A percentile compares a stretch with the other conserved stretches of the same genome.
Conservation (phyloP, 805 yeast species). For the Metschnikowia kofuensis region DNA sequence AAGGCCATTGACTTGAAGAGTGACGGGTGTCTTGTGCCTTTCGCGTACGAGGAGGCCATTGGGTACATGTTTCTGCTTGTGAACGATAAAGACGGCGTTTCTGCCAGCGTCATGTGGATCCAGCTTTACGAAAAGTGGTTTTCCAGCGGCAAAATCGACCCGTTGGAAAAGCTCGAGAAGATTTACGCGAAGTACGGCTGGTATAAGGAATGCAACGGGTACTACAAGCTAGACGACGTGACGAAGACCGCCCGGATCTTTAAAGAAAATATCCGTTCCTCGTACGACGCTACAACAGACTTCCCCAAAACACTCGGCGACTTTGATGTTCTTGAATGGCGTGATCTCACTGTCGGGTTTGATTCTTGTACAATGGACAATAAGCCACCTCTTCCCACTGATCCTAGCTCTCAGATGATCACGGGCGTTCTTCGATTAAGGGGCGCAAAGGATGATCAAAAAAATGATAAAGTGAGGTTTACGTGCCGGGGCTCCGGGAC, state of each 20-base stretch:
- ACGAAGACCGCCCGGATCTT: slow-evolving; percentile 54
- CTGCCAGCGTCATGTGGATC: slow-evolving; percentile 73
- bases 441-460: slow-evolving; percentile 12
- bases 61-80: slow-evolving; percentile 87
- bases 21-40: slow-evolving; percentile 69
- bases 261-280: slow-evolving; percentile 41
- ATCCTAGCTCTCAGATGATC: slow-evolving; percentile 80
- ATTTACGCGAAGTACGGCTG: slow-evolving; percentile 72
- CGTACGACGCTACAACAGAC: slow-evolving; percentile 16
- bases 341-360: slow-evolving; percentile 81
- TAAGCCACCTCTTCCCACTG: slow-evolving; percentile 66
- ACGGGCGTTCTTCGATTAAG: slow-evolving; percentile 48
- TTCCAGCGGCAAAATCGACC: slow-evolving; percentile 32
- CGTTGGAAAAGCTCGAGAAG: slow-evolving; percentile 49
- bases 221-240: slow-evolving; percentile 64
- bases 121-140: slow-evolving; percentile 64
- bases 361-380: slow-evolving; percentile 64
- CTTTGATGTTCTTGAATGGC: slow-evolving; percentile 60
- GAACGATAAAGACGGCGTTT: slow-evolving; percentile 90
- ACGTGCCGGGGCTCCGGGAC: slow-evolving; percentile 96
- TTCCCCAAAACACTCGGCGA: slow-evolving; percentile 55
- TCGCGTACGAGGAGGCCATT: slow-evolving; percentile 93
- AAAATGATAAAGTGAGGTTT: slow-evolving; percentile 51
- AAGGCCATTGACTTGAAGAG: slow-evolving; percentile 68
- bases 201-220: slow-evolving; percentile 83